These are phyloP conservation scores for carrot (Daucus carota) DNA, from an alignment of 129 eudicot genomes.

Conservation along the genomic window DH1_v3.0 NC_030387.2:13296501-13297000, in stretches of 20 bases:
- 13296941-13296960: background rate
- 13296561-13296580: too few relatives aligned
- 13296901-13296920: background rate
- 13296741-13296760: background rate
- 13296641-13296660: background rate
- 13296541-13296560: background rate
- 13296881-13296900: background rate
- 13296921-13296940: background rate
- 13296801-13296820: too few relatives aligned
- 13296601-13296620: background rate
- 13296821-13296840: background rate
- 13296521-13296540: background rate
- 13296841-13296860: background rate
- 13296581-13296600: background rate
- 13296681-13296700: background rate
- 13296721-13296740: too few relatives aligned
- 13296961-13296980: background rate
- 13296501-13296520: background rate
- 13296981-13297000: background rate
- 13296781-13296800: too few relatives aligned
- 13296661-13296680: background rate
- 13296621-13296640: background rate
- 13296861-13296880: background rate
- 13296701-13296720: background rate
- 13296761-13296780: too few relatives aligned